Evolutionary conservation across 1,139 yeast species (phyloP).

Genomic region (Saccharomyces hybrid): DNA sequence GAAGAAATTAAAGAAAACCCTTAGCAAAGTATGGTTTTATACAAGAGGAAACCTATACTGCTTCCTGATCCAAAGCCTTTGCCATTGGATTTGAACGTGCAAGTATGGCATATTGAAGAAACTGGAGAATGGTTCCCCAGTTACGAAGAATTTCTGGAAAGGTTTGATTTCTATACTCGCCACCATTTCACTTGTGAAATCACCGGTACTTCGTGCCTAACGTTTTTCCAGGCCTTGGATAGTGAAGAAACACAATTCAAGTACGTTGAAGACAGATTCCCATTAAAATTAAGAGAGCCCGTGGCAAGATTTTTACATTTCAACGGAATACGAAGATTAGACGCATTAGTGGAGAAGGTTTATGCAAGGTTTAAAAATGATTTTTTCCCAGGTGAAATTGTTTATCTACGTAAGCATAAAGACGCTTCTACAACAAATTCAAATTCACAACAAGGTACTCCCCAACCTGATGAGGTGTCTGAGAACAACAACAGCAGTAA

Average conservation of each 20-base stretch:
- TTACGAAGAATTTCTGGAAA: slow-evolving; percentile 64
- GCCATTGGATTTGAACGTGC: slow-evolving; percentile 45
- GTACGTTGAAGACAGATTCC: slow-evolving; percentile 74
- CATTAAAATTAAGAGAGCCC: slow-evolving; percentile 87
- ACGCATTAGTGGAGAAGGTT: slow-evolving; percentile 78
- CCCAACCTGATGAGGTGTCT: slow-evolving; percentile 9
- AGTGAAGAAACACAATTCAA: slow-evolving; percentile 64
- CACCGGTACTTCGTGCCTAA: slow-evolving; percentile 86
- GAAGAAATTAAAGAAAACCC: not conserved
- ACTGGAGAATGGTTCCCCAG: slow-evolving; percentile 81
- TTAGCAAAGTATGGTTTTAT: slow-evolving; percentile 45
- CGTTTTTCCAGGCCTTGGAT: slow-evolving; percentile 80
- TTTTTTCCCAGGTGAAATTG: slow-evolving; percentile 86
- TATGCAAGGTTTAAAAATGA: slow-evolving; percentile 68
- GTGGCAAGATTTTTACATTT: slow-evolving; percentile 78
- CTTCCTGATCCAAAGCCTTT: slow-evolving; percentile 48
- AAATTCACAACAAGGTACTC: slow-evolving; percentile 13
- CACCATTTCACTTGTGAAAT: slow-evolving; percentile 90
- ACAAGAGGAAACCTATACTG: slow-evolving; percentile 62
- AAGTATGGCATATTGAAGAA: slow-evolving; percentile 71
- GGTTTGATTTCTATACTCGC: slow-evolving; percentile 64
- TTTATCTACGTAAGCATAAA: slow-evolving; percentile 43
- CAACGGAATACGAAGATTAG: slow-evolving; percentile 75
- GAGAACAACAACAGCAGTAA: slow-evolving; percentile 2
- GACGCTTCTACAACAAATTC: slow-evolving; percentile 25